These are phyloP conservation scores for Mucor sp. DNA, from an alignment of 371 early-diverging fungal genomes.

Conservation along the genomic window DNA sequence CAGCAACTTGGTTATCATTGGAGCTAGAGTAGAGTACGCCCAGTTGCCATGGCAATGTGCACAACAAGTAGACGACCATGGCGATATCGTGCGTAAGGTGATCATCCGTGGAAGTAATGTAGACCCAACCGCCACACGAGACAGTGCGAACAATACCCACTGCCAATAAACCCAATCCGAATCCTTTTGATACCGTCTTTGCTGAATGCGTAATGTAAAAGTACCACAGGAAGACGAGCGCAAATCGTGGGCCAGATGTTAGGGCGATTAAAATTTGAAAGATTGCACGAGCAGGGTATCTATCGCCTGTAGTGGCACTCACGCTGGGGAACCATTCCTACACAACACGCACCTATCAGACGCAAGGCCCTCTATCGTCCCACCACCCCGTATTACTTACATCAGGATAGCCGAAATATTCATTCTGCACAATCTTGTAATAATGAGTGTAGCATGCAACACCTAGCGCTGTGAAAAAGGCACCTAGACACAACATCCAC, in stretches of 20 bases:
- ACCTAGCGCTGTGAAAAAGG: conserved; percentile 72
- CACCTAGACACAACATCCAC: conserved; percentile 43
- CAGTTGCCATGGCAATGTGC: conserved; percentile 77
- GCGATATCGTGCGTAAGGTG: conserved; percentile 80
- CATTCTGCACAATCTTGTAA: conserved; percentile 78
- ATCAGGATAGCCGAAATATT: conserved; percentile 77
- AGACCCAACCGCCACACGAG: conserved; percentile 82
- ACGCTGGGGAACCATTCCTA: conserved; percentile 89
- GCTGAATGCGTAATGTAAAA: conserved; percentile 50
- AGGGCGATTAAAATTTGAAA: conserved; percentile 82
- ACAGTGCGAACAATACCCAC: conserved; percentile 73
- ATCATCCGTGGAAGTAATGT: conserved; percentile 80
- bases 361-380: too few species aligned
- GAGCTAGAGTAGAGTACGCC: conserved; percentile 55
- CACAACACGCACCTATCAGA: neutral
- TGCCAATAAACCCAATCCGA: conserved; percentile 60
- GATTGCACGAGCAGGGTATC: conserved; percentile 77
- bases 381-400: conserved; percentile 26
- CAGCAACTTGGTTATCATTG: conserved; percentile 28
- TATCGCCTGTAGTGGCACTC: conserved; percentile 80
- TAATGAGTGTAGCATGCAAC: conserved; percentile 76
- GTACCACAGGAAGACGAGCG: conserved; percentile 70
- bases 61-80: conserved; percentile 76
- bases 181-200: conserved; percentile 46
- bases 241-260: conserved; percentile 71